Conservation (phyloP, 2,329 filamentous ascomycete genomes). For the Penicillium sp. region DNA sequence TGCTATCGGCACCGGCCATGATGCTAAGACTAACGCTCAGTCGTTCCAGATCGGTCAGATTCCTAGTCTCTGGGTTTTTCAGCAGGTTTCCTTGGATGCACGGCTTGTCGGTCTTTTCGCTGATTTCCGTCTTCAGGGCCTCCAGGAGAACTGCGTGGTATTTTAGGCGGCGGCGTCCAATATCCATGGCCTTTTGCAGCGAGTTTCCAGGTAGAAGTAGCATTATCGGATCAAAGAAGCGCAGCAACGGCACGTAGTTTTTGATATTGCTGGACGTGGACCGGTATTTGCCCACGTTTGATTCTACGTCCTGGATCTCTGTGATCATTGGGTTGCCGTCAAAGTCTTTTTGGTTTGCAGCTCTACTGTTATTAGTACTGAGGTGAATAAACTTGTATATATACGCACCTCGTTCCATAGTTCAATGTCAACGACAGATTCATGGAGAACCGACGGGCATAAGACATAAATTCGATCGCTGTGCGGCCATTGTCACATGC, state of each 20-base stretch:
- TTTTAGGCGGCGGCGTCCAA: slow-evolving; percentile 8
- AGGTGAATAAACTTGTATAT: not conserved
- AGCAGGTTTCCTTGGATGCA: slow-evolving; percentile 16
- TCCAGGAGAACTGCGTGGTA: slow-evolving; percentile 10
- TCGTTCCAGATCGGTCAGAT: slow-evolving; percentile 7
- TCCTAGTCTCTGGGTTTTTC: slow-evolving; percentile 13
- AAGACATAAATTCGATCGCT: slow-evolving; percentile 7
- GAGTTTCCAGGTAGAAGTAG: slow-evolving; percentile 10
- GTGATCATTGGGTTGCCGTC: slow-evolving; percentile 8
- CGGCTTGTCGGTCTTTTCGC: slow-evolving; percentile 10
- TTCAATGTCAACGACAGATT: slow-evolving; percentile 14
- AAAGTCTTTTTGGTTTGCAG: slow-evolving; percentile 9
- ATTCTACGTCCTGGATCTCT: slow-evolving; percentile 16
- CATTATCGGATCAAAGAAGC: slow-evolving; percentile 11
- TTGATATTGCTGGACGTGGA: slow-evolving; percentile 15
- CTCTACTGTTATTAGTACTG: not conserved
- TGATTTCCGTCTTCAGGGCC: slow-evolving; percentile 9
- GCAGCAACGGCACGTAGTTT: slow-evolving; percentile 17
- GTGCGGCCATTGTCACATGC: slow-evolving; percentile 6
- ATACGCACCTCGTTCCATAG: slow-evolving; percentile 11
- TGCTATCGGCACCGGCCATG: slow-evolving; percentile 15
- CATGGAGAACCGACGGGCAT: slow-evolving; percentile 11
- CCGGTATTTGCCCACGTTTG: slow-evolving; percentile 14
- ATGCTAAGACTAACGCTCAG: slow-evolving; percentile 15
- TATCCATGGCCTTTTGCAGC: slow-evolving; percentile 6